Evolutionary conservation across 176 grass and related monocot species (phyloP).

Genomic region (Triticum dicoccoides): DNA sequence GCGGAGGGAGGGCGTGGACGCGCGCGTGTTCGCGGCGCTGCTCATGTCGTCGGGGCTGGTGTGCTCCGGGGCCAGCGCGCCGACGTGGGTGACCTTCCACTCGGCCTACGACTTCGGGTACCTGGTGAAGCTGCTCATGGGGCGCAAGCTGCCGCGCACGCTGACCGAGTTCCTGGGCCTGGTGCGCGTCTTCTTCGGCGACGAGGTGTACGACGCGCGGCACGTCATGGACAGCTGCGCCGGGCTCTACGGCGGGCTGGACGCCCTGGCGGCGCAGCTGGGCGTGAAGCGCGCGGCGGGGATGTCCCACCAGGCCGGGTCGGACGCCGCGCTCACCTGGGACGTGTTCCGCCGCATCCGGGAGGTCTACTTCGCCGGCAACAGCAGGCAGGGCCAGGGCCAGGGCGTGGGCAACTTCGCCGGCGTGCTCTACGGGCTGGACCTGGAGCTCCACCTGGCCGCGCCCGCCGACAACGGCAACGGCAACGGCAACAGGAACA

Average conservation of each 20-base stretch:
- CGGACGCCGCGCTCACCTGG: slow-evolving; percentile 84
- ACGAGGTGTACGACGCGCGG: slow-evolving; percentile 61
- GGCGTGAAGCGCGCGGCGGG: slow-evolving; percentile 51
- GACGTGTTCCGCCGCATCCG: slow-evolving; percentile 55
- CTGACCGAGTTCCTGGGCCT: slow-evolving; percentile 47
- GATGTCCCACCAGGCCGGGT: slow-evolving; percentile 65
- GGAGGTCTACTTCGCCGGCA: slow-evolving; percentile 45
- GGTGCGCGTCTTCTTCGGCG: slow-evolving; percentile 71
- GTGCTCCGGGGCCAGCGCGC: slow-evolving; percentile 6
- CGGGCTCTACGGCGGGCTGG: slow-evolving; percentile 59
- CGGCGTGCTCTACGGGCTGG: slow-evolving; percentile 59
- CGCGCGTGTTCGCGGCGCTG: slow-evolving; percentile 46
- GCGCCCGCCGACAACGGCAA: not conserved
- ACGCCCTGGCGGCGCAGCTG: slow-evolving; percentile 49
- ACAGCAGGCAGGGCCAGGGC: not conserved
- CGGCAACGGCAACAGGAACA: not conserved
- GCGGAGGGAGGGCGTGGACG: slow-evolving; percentile 42
- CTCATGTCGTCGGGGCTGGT: slow-evolving; percentile 76
- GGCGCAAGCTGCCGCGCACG: slow-evolving; percentile 34
- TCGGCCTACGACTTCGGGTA: slow-evolving; percentile 84
- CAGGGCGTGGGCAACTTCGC: not conserved
- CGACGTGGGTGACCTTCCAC: slow-evolving; percentile 71
- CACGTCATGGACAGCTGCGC: slow-evolving; percentile 53
- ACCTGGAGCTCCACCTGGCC: slow-evolving; percentile 22
- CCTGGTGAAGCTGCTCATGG: slow-evolving; percentile 61